Evolutionary conservation across 768 basidiomycete genomes (phyloP).

Genomic region (Lactarius psammicola): DNA sequence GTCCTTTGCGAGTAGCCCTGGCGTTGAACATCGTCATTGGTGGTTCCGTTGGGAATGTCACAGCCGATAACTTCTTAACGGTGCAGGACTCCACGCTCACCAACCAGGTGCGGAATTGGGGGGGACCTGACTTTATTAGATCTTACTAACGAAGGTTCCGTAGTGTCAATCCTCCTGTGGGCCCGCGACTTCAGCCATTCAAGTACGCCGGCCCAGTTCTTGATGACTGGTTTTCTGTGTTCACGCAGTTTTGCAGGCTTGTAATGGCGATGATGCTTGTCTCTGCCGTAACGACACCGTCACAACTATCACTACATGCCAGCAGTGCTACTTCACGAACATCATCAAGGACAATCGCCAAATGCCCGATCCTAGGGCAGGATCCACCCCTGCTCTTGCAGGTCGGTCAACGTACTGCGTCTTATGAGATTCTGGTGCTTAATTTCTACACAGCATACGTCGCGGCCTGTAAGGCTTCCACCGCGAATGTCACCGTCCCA

Average conservation of each 20-base stretch:
- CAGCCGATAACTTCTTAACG: constrained; percentile 46
- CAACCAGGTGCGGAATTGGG: constrained; percentile 32
- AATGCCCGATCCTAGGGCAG: constrained; percentile 52
- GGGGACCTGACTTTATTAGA: background rate
- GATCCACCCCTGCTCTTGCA: constrained; percentile 55
- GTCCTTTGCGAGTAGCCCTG: constrained; percentile 35
- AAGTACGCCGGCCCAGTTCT: constrained; percentile 27
- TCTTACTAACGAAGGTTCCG: constrained; percentile 32
- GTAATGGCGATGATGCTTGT: constrained; percentile 48
- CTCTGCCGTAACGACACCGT: constrained; percentile 51
- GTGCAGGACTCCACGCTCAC: constrained; percentile 38
- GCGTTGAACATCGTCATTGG: constrained; percentile 52
- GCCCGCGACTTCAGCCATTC: constrained; percentile 31
- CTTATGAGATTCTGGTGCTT: background rate
- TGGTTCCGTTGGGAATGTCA: constrained; percentile 38
- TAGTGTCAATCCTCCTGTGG: constrained; percentile 37
- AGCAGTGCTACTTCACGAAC: constrained; percentile 64
- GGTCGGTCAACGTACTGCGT: constrained; percentile 42
- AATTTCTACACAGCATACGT: constrained; percentile 48
- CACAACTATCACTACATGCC: constrained; percentile 47
- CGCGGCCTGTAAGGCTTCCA: constrained; percentile 41
- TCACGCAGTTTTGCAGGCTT: constrained; percentile 37
- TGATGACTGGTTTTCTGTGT: background rate
- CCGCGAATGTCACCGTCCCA: constrained; percentile 41
- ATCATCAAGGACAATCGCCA: constrained; percentile 51